phyloP scores from a whole-genome alignment of 2,329 filamentous ascomycete species.

The Fusarium paranaense region DNA sequence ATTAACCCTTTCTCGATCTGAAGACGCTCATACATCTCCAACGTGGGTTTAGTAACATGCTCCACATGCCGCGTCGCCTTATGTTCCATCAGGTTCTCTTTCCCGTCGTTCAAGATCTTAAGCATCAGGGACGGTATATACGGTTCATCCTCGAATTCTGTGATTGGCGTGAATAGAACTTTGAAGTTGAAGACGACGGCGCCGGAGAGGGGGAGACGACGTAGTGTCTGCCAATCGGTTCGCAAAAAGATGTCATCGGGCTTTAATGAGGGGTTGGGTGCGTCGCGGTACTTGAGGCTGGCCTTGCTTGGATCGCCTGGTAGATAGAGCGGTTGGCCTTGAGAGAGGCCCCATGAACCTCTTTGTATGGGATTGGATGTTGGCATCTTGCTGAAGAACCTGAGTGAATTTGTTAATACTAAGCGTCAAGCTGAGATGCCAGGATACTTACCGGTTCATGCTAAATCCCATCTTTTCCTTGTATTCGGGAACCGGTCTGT shows the following conservation, averaged over 20 bases:
- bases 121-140: background rate
- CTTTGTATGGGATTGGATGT: background rate
- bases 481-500: background rate
- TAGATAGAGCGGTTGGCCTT: background rate
- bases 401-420: background rate
- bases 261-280: background rate
- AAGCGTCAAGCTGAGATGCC: background rate
- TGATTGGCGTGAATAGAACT: background rate
- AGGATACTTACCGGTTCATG: background rate
- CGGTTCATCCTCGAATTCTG: background rate
- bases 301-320: background rate
- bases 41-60: background rate
- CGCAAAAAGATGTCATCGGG: background rate
- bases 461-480: background rate
- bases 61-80: background rate
- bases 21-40: background rate
- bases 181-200: background rate
- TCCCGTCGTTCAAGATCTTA: background rate
- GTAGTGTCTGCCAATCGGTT: background rate
- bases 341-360: background rate
- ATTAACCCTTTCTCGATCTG: background rate
- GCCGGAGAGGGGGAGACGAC: background rate
- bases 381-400: background rate
- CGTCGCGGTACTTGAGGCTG: background rate
- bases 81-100: background rate